These are phyloP conservation scores for Tolypocladium sp. DNA, from an alignment of 2,329 filamentous ascomycete genomes.

Conservation along the genomic window DNA sequence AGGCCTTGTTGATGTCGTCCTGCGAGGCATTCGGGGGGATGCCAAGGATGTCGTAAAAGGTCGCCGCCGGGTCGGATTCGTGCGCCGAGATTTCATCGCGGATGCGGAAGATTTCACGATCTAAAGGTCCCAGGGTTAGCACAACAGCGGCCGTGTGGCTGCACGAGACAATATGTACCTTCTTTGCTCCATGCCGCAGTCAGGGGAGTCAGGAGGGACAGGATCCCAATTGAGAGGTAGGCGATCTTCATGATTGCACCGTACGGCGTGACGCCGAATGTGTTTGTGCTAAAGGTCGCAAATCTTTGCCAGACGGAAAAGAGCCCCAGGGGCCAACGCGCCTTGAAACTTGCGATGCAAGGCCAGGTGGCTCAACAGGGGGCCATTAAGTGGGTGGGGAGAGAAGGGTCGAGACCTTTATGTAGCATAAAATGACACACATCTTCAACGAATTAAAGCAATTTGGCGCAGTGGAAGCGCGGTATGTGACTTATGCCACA, in stretches of 20 bases:
- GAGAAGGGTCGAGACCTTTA: not conserved
- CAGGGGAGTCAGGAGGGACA: slow-evolving; percentile 58
- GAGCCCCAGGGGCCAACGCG: not conserved
- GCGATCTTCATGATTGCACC: slow-evolving; percentile 62
- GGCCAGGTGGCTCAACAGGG: not conserved
- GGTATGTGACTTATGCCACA: slow-evolving; percentile 2
- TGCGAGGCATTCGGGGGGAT: slow-evolving; percentile 63
- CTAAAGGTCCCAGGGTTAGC: slow-evolving; percentile 34
- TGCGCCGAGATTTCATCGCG: slow-evolving; percentile 79
- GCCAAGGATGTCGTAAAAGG: slow-evolving; percentile 92
- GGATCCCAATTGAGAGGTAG: slow-evolving; percentile 57
- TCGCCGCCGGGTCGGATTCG: slow-evolving; percentile 64
- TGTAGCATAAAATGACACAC: rapidly evolving
- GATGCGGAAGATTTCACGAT: slow-evolving; percentile 96
- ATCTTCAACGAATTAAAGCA: slow-evolving; percentile 6
- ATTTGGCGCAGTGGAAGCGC: slow-evolving; percentile 20
- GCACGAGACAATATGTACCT: slow-evolving; percentile 45
- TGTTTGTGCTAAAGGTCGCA: not conserved
- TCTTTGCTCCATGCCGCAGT: slow-evolving; percentile 79
- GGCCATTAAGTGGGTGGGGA: not conserved
- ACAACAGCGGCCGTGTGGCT: not conserved
- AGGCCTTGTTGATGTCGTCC: slow-evolving; percentile 88
- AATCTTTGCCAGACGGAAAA: not conserved
- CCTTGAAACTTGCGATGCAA: not conserved
- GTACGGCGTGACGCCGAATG: slow-evolving; percentile 1